Evolutionary conservation across 2,329 filamentous ascomycete species (phyloP).

Genomic region (Pseudodiploospora longispora): DNA sequence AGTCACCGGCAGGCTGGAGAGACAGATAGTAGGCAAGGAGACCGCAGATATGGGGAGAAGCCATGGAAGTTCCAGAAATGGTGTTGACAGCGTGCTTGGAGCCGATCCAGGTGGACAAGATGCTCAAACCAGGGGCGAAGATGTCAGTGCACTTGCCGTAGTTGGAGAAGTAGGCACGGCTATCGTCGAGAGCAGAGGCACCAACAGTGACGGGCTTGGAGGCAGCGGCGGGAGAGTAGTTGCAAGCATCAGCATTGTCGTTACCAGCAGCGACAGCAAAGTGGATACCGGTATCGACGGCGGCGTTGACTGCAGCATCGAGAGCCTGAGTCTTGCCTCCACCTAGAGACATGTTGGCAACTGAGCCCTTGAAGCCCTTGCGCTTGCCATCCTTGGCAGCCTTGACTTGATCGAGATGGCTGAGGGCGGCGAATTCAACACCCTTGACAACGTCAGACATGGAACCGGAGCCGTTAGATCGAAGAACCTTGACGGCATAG

Average conservation of each 20-base stretch:
- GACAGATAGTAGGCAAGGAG: constrained; percentile 97
- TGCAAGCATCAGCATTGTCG: constrained; percentile 98
- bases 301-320: constrained; percentile 88
- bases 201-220: constrained; percentile 90
- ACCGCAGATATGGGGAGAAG: constrained; percentile 92
- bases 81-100: constrained; percentile 95
- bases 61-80: constrained; percentile 99
- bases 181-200: constrained; percentile 85
- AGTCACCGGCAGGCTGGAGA: constrained; percentile 83
- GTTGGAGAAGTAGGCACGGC: constrained; percentile 99
- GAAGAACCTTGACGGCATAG: constrained; percentile 96
- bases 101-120: constrained; percentile 97
- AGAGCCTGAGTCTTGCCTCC: constrained; percentile 93
- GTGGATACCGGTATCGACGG: constrained; percentile 85
- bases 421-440: constrained; percentile 84
- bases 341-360: constrained; percentile 98
- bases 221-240: constrained; percentile 95
- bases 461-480: constrained; percentile 92
- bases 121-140: constrained; percentile 95
- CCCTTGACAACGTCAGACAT: constrained; percentile 99
- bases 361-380: constrained; percentile 97
- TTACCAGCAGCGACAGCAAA: constrained; percentile 98
- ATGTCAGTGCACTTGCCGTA: constrained; percentile 99
- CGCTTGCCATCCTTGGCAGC: constrained; percentile 78
- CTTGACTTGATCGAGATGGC: constrained; percentile 68